Evolutionary conservation across 306 rosid genomes (phyloP).

Genomic region (Dalbergia cochinchinensis): DNA sequence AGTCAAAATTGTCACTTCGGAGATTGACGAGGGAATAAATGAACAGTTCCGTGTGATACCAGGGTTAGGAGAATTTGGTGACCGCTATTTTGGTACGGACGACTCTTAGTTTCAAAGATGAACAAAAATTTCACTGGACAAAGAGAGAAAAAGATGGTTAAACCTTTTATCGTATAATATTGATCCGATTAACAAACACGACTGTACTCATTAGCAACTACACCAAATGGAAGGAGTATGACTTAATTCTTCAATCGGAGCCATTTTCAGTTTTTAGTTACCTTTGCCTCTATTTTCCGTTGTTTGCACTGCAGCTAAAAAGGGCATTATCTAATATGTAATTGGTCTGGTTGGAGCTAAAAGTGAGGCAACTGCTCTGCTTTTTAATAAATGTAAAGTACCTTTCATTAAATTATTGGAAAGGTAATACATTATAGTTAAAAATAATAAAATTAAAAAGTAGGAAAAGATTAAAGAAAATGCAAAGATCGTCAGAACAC

Average conservation of each 20-base stretch:
- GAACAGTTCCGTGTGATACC: conserved; percentile 81
- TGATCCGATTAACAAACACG: background rate
- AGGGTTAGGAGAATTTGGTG: conserved; percentile 91
- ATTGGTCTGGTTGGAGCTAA: too few species aligned
- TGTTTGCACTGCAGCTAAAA: background rate
- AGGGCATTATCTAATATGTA: background rate
- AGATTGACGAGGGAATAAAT: conserved; percentile 77
- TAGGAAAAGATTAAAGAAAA: too few species aligned
- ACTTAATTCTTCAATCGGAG: background rate
- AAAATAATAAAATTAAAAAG: too few species aligned
- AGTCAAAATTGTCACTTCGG: conserved; percentile 84
- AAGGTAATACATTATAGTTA: too few species aligned
- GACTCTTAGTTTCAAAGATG: conserved; percentile 35
- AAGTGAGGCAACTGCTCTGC: too few species aligned
- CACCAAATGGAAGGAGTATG: background rate
- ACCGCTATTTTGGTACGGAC: conserved; percentile 92
- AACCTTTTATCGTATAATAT: conserved; percentile 11
- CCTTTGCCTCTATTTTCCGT: background rate
- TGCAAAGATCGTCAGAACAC: too few species aligned
- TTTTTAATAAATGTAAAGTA: too few species aligned
- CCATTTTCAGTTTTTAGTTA: background rate
- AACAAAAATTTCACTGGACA: background rate
- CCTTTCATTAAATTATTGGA: too few species aligned
- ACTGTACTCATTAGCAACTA: background rate
- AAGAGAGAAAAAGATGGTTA: background rate